phyloP scores from a whole-genome alignment of 2,329 filamentous ascomycete species.

The Tolypocladium nubicola region DNA sequence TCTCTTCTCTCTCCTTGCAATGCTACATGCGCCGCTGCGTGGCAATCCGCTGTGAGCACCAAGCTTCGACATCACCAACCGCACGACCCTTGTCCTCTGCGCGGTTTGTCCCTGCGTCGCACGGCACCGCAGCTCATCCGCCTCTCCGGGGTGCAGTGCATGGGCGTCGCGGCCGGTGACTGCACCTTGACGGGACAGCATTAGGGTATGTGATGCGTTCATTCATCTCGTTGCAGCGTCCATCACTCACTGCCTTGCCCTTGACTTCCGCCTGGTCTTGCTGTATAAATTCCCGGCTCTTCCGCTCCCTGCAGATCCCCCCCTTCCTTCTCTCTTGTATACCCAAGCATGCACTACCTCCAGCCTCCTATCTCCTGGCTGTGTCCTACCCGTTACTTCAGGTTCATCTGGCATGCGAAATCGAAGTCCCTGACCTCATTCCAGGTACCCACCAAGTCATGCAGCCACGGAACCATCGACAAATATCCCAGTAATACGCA shows the following conservation, averaged over 20 bases:
- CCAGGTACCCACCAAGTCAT: slow-evolving; percentile 12
- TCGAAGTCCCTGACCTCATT: background rate
- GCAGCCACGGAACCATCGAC: slow-evolving; percentile 9
- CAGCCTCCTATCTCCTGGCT: background rate
- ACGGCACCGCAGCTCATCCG: background rate
- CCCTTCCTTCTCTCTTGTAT: background rate
- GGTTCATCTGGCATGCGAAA: background rate
- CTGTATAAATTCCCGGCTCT: background rate
- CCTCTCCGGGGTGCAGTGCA: slow-evolving; percentile 7
- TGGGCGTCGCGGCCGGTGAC: slow-evolving; percentile 6
- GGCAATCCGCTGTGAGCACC: background rate
- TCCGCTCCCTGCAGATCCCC: background rate
- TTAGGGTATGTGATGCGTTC: background rate
- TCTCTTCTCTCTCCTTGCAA: background rate
- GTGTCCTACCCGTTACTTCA: background rate
- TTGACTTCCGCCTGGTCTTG: background rate
- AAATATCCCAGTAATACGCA: slow-evolving; percentile 23
- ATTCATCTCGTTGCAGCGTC: background rate
- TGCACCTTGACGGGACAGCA: slow-evolving; percentile 7
- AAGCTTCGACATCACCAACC: background rate
- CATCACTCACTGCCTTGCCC: too few species aligned
- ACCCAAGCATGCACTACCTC: background rate
- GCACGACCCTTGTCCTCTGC: background rate
- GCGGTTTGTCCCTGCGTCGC: background rate
- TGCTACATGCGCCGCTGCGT: background rate